These are phyloP conservation scores for Stevia rebaudiana DNA, from an alignment of 140 eudicot species.

Conservation along the genomic window DNA sequence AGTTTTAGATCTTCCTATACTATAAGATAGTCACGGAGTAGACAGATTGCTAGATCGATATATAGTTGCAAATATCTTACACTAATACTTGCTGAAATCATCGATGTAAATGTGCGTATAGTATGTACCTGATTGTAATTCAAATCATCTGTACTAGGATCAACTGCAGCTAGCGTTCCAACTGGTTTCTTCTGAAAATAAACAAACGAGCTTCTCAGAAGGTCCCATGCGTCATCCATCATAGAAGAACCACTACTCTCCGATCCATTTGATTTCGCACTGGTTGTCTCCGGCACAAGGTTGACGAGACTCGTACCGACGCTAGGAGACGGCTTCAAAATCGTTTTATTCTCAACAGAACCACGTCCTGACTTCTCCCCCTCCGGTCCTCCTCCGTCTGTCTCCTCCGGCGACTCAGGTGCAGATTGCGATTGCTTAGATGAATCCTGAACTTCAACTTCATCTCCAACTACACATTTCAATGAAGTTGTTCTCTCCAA, in stretches of 20 bases:
- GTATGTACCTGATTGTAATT: constrained; percentile 41
- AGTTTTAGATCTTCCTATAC: background rate
- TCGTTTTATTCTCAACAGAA: constrained; percentile 11
- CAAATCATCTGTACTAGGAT: constrained; percentile 35
- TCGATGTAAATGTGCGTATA: constrained; percentile 7
- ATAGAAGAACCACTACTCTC: constrained; percentile 20
- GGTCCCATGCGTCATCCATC: constrained; percentile 52
- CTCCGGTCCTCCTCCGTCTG: background rate
- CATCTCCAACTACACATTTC: background rate
- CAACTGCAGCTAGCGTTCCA: constrained; percentile 45
- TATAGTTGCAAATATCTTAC: background rate
- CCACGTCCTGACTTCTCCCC: constrained; percentile 6
- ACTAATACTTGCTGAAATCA: background rate
- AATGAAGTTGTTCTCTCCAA: constrained; percentile 20
- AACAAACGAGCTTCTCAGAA: constrained; percentile 32
- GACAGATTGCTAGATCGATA: background rate
- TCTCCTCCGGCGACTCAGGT: background rate
- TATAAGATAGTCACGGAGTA: background rate
- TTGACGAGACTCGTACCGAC: constrained; percentile 17
- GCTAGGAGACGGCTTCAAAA: constrained; percentile 35
- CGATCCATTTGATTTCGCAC: constrained; percentile 11
- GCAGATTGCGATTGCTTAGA: constrained; percentile 15
- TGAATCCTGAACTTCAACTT: constrained; percentile 8
- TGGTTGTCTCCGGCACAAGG: background rate
- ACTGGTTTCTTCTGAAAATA: constrained; percentile 29